Conservation (phyloP, 495 filamentous ascomycete species). For the Penicillium antarcticum region DNA sequence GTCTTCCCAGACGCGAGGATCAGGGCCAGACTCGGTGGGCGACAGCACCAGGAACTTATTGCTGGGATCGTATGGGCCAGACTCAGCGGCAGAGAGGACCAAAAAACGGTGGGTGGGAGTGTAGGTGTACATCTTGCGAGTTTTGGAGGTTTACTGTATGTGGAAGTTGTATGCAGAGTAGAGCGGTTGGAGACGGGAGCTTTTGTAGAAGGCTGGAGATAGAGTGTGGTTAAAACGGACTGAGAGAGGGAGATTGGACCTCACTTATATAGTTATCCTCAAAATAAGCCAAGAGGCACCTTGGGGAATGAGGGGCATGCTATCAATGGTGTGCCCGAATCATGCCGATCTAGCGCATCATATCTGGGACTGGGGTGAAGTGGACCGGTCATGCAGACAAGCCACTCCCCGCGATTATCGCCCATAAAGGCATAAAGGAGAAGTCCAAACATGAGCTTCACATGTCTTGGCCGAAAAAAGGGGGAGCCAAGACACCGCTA, state of each 20-base stretch:
- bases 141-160: slow-evolving; percentile 9
- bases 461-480: slow-evolving; percentile 26
- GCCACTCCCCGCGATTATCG: slow-evolving; percentile 23
- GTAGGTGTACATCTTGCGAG: slow-evolving; percentile 35
- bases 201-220: not conserved
- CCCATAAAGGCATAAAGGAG: slow-evolving; percentile 11
- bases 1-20: slow-evolving; percentile 22
- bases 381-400: slow-evolving; percentile 23
- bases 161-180: slow-evolving; percentile 1
- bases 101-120: slow-evolving; percentile 37
- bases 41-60: slow-evolving; percentile 35
- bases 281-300: slow-evolving; percentile 18
- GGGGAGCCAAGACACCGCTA: slow-evolving; percentile 28
- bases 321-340: slow-evolving; percentile 21
- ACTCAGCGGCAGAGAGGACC: slow-evolving; percentile 25
- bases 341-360: slow-evolving; percentile 33
- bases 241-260: slow-evolving; percentile 18
- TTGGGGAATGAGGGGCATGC: slow-evolving; percentile 25
- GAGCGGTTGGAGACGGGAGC: slow-evolving; percentile 3
- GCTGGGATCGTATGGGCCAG: slow-evolving; percentile 18
- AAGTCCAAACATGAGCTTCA: slow-evolving; percentile 20
- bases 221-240: not conserved
- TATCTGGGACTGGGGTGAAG: slow-evolving; percentile 19
- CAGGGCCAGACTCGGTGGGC: slow-evolving; percentile 35
- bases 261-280: slow-evolving; percentile 32